Base-by-base conservation (phyloP, 163 green algal species). In the Coccomyxa subellipsoidea region DNA sequence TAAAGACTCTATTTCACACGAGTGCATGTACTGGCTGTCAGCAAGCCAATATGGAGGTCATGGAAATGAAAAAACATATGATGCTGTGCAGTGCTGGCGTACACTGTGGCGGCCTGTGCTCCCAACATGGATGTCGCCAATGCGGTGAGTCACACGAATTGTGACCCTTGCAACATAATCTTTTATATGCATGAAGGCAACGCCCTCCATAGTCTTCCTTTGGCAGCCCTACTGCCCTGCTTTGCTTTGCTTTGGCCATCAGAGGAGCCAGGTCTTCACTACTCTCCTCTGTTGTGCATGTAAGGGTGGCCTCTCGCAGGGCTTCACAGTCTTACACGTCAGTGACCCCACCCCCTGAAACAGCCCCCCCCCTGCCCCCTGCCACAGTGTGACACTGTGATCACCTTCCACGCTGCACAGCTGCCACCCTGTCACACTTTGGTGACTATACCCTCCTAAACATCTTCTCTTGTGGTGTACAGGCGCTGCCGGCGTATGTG, bases 51-150 rank as follows among this genome's bases (percentile, higher is more conserved):
- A 8, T 27, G 5, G 4, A 21, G 23, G 47, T 12, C 15, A 18
- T 59, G 47, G 47, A 59, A 18, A 12, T 59, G 1, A 59, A 4
- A n/a, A 1, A 59, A 31, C 54, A 69, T n/a, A 15, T 39, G 12
- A 18, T 54, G 37, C 1, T 54, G 27, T 82, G 84, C 89, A 93
- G 91, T 94, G 75, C 83, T 97, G 66, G 94, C 90, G 0, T 97
- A 97, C 87, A 86, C 88, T 39, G 78, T 97, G 38, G 92, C 93
- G 34, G 90, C 92, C 7, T 70, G 95, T 27, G 88, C 87, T 0
- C 93, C 94, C 80, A 96, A 89, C 83, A 94, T 97, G 87, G 93
- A 97, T 76, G 90, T 95, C 0, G 94, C 93, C 77, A 97, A 97
- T 88, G 84, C 77, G 15, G 66, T 73, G 66, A 73, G 66, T 73